A percentile compares a stretch with the other conserved stretches of the same genome.
These are phyloP conservation scores for Populus davidiana DNA, from an alignment of 345 rosid genomes.

Conservation along the genomic window DNA sequence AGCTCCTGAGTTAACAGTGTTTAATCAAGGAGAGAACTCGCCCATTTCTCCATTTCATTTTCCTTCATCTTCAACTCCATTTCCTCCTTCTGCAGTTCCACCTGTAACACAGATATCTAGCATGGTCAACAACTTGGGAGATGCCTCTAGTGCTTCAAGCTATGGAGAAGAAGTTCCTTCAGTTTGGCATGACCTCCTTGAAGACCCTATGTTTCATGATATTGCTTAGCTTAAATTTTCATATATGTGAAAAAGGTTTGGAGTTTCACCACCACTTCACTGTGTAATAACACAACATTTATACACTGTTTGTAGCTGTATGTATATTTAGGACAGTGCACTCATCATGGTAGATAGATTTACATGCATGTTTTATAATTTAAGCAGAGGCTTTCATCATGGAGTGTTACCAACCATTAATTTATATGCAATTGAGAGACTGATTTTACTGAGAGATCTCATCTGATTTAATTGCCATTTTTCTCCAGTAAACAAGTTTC, in stretches of 20 bases:
- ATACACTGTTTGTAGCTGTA: neutral
- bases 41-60: conserved; percentile 40
- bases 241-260: conserved; percentile 16
- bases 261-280: conserved; percentile 15
- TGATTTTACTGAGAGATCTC: neutral
- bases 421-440: neutral
- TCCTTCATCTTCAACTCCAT: conserved; percentile 35
- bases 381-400: neutral
- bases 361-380: neutral
- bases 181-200: conserved; percentile 48
- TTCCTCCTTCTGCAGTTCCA: conserved; percentile 31
- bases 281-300: conserved; percentile 7
- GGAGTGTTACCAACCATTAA: neutral
- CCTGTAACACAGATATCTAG: conserved; percentile 5
- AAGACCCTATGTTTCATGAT: conserved; percentile 49
- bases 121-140: neutral
- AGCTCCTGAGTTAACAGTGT: conserved; percentile 21
- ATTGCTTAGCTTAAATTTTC: conserved; percentile 25
- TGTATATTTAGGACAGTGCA: neutral
- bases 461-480: neutral
- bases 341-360: conserved; percentile 1
- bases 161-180: conserved; percentile 34
- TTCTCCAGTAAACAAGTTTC: neutral
- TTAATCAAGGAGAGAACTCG: conserved; percentile 27
- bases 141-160: conserved; percentile 23